phyloP scores from a whole-genome alignment of 495 filamentous ascomycete species.

The Penicillium salamii region DNA sequence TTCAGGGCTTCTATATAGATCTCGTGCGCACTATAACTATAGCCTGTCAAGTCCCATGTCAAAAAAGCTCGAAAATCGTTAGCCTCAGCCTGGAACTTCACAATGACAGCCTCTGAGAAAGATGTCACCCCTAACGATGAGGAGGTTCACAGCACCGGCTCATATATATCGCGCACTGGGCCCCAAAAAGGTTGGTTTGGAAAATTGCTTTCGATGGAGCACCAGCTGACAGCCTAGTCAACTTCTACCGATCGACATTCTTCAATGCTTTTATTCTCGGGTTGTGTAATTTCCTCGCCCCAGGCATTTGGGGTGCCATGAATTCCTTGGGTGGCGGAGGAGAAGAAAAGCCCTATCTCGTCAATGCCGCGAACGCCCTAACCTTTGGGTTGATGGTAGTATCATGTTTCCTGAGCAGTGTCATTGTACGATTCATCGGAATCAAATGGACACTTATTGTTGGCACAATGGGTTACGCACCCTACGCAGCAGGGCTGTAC shows the following conservation, averaged over 20 bases:
- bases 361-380: constrained; percentile 67
- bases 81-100: not conserved
- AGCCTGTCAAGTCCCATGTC: not conserved
- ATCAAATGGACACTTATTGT: constrained; percentile 63
- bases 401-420: constrained; percentile 55
- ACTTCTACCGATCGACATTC: constrained; percentile 63
- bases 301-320: constrained; percentile 69
- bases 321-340: constrained; percentile 68
- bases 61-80: not conserved
- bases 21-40: not conserved
- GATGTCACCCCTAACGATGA: constrained; percentile 18
- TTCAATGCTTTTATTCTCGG: constrained; percentile 64
- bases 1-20: not conserved
- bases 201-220: not conserved
- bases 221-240: constrained; percentile 33
- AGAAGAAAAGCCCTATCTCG: constrained; percentile 57
- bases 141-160: constrained; percentile 10
- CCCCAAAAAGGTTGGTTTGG: constrained; percentile 24
- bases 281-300: constrained; percentile 60
- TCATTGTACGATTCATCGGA: constrained; percentile 55
- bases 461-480: constrained; percentile 64
- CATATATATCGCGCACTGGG: constrained; percentile 2
- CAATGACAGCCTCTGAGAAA: constrained; percentile 22
- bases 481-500: constrained; percentile 64
- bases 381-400: constrained; percentile 67